Base-by-base conservation (phyloP, 2,329 filamentous ascomycete genomes). In the Dendryphion nanum region DNA sequence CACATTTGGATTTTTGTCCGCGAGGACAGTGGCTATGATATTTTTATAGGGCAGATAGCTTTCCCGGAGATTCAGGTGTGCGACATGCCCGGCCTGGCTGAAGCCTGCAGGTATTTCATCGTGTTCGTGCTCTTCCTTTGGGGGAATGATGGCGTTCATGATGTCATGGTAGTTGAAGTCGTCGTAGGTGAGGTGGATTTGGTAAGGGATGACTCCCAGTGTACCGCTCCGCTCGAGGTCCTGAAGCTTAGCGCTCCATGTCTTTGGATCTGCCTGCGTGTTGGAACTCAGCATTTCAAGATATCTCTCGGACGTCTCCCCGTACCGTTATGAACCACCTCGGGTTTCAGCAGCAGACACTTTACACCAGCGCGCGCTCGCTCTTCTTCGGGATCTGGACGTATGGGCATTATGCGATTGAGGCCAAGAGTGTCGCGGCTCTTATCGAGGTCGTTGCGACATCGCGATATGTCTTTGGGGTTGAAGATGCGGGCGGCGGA, bases 121-220 rank as follows among this genome's bases (percentile, higher is more conserved):
- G 49, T 89, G 81, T 17, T 86, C 75, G 33, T 88, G 81, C 41
- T 86, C 83, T 48, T 89, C 82, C 0, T 90, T 50, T 19, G 55
- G 57, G 18, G 57, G 90, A 1, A 98, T 74, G 38, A 96, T 80
- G 3, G 88, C 81, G 33, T 74, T 74, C 59, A 96, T 86, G 26
- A 98, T 85, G 52, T 97, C 90, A 44, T 85, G 74, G 62, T 94
- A 91, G 35, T 74, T 84, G 88, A 89, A 97, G 67, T 90, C 83
- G 53, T 85, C 78, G 67, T 98, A 98, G 51, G 84, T 81, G 41
- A 97, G 74, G 23, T 78, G 70, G 40, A 97, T 68, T 44, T 86
- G 76, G 64, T 85, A 96, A 1, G 88, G 85, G 1, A 89, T 71
- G 21, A 97, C 66, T 14, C 76, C 77, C 19, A 96, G 67, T 30